A percentile compares a stretch with the other conserved stretches of the same genome.
Conservation (phyloP, 306 rosid species). For the Geum urbanum region DNA sequence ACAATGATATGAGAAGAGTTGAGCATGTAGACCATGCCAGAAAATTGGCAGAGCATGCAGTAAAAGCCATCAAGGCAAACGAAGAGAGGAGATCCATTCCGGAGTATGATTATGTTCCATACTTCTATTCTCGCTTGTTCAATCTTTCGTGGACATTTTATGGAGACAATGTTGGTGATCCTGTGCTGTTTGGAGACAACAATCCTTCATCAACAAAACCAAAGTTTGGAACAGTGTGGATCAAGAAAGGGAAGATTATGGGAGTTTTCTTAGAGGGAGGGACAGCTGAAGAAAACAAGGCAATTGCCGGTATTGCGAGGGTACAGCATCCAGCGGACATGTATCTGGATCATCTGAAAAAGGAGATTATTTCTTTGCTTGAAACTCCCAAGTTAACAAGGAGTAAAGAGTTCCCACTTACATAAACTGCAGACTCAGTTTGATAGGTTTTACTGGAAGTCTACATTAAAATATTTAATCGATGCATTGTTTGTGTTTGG, state of each 20-base stretch:
- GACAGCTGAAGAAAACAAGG: slow-evolving; percentile 34
- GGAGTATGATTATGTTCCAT: slow-evolving; percentile 36
- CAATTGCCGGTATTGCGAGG: slow-evolving; percentile 35
- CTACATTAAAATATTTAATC: too few species aligned
- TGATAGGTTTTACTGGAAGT: not conserved
- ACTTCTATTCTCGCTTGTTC: slow-evolving; percentile 36
- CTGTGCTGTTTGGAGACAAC: slow-evolving; percentile 32
- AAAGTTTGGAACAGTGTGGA: slow-evolving; percentile 41
- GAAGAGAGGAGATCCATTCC: slow-evolving; percentile 18
- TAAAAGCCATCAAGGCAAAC: slow-evolving; percentile 31
- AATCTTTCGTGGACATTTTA: slow-evolving; percentile 43
- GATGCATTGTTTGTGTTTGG: not conserved
- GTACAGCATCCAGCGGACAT: slow-evolving; percentile 20
- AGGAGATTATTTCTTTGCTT: slow-evolving; percentile 34
- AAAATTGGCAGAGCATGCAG: slow-evolving; percentile 42
- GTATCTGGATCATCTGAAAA: slow-evolving; percentile 17
- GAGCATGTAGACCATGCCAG: slow-evolving; percentile 49
- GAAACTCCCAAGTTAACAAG: not conserved
- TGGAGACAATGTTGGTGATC: slow-evolving; percentile 43
- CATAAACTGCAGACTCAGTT: not conserved
- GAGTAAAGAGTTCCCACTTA: not conserved
- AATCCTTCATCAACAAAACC: slow-evolving; percentile 10
- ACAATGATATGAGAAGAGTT: slow-evolving; percentile 39
- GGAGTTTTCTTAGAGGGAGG: slow-evolving; percentile 52
- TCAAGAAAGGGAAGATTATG: slow-evolving; percentile 32